These are phyloP conservation scores for Arxiozyma slooffiae DNA, from an alignment of 1,139 yeast genomes.

Conservation along the genomic window DNA sequence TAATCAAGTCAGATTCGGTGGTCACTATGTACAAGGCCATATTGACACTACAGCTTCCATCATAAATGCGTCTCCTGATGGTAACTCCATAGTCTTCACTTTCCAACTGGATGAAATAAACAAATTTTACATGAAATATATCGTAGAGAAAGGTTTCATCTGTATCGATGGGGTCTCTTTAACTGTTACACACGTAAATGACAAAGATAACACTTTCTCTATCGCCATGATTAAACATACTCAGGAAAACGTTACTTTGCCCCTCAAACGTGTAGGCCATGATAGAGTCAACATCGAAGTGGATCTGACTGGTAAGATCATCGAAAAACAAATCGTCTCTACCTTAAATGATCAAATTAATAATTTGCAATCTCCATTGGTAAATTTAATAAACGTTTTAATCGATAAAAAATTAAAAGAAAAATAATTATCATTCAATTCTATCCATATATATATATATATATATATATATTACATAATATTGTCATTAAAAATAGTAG, in stretches of 20 bases:
- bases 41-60: constrained; percentile 82
- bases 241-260: constrained; percentile 69
- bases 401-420: background rate
- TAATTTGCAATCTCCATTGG: background rate
- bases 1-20: constrained; percentile 78
- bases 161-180: constrained; percentile 90
- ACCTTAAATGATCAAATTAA: background rate
- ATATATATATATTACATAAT: background rate
- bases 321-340: constrained; percentile 63
- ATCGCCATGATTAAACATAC: constrained; percentile 91
- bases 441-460: background rate
- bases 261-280: constrained; percentile 47
- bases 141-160: constrained; percentile 89
- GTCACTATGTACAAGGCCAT: constrained; percentile 97
- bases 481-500: too few relatives aligned
- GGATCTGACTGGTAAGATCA: constrained; percentile 83
- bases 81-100: constrained; percentile 68
- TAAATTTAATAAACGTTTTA: background rate
- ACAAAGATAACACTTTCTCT: constrained; percentile 48
- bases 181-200: constrained; percentile 73
- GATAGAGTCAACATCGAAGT: constrained; percentile 81
- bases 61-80: constrained; percentile 47
- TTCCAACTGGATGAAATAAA: constrained; percentile 54
- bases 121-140: constrained; percentile 49
- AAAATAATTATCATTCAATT: background rate